Evolutionary conservation across 1,284 basidiomycete species (phyloP), one percentile per base, ranked within the genome.

Genomic region (Flammula alnicola): DNA sequence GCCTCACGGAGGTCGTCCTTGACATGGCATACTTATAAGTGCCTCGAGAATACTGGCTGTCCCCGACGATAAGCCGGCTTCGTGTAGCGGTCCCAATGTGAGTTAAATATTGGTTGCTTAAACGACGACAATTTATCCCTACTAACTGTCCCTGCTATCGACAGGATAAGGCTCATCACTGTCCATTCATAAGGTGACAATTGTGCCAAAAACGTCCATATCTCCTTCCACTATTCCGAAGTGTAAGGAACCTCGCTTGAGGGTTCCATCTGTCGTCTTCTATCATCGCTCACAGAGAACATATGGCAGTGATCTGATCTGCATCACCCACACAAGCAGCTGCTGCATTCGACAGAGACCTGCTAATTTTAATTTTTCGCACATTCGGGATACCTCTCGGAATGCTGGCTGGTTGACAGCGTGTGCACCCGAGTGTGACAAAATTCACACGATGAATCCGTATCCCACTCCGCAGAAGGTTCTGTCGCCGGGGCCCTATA

Each of bases 61-160:
- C 53, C 38, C 56, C 56, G 56, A 57, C 42, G 49, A 54, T 54
- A 47, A 41, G 47, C 52, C 41, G n/a, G n/a, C n/a, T n/a, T n/a
- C n/a, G n/a, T n/a, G n/a, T n/a, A n/a, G n/a, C n/a, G n/a, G n/a
- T n/a, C n/a, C n/a, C n/a, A n/a, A n/a, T n/a, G n/a, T n/a, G n/a
- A n/a, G n/a, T n/a, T n/a, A n/a, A n/a, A n/a, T n/a, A n/a, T n/a
- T n/a, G n/a, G n/a, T n/a, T n/a, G n/a, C n/a, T n/a, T n/a, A n/a
- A n/a, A n/a, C n/a, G n/a, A n/a, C n/a, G n/a, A n/a, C n/a, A n/a
- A n/a, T n/a, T n/a, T n/a, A n/a, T n/a, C n/a, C n/a, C n/a, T n/a
- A n/a, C n/a, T n/a, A n/a, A n/a, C n/a, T n/a, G n/a, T n/a, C n/a
- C n/a, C n/a, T n/a, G n/a, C n/a, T n/a, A n/a, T n/a, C n/a, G n/a